A percentile compares a stretch with the other conserved stretches of the same genome.
phyloP scores from a whole-genome alignment of 176 grass and related monocot genomes.

The Oropetium thomaeum region DNA sequence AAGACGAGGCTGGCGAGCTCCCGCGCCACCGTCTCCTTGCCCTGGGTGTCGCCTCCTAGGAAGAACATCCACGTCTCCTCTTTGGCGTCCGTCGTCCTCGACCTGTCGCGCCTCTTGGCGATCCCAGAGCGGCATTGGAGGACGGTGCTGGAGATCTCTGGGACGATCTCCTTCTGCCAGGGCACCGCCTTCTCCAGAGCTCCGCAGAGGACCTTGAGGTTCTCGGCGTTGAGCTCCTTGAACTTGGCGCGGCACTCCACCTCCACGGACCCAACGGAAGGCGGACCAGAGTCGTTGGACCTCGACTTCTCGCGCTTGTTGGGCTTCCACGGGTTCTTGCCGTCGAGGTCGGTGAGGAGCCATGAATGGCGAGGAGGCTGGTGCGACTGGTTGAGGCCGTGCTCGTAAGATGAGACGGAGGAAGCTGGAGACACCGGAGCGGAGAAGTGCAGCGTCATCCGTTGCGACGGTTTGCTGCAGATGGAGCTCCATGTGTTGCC shows the following conservation, averaged over 20 bases:
- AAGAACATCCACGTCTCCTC: slow-evolving; percentile 95
- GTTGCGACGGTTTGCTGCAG: slow-evolving; percentile 36
- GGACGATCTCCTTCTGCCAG: slow-evolving; percentile 77
- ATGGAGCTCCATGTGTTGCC: slow-evolving; percentile 64
- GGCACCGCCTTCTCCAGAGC: slow-evolving; percentile 81
- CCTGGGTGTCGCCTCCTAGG: slow-evolving; percentile 54
- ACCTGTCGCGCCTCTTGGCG: slow-evolving; percentile 50
- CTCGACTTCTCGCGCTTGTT: slow-evolving; percentile 43
- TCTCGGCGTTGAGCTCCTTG: slow-evolving; percentile 92
- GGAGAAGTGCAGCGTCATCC: slow-evolving; percentile 54
- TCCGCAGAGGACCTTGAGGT: slow-evolving; percentile 75
- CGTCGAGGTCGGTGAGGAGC: slow-evolving; percentile 33
- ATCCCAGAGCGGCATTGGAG: slow-evolving; percentile 85
- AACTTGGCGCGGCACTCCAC: slow-evolving; percentile 66
- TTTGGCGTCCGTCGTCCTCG: slow-evolving; percentile 44
- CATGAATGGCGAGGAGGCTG: slow-evolving; percentile 40
- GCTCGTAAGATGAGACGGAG: slow-evolving; percentile 55
- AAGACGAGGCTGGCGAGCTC: slow-evolving; percentile 82
- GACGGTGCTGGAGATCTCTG: slow-evolving; percentile 67
- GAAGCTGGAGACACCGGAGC: slow-evolving; percentile 47
- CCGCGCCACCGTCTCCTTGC: slow-evolving; percentile 71
- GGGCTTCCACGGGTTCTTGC: slow-evolving; percentile 51
- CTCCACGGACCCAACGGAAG: slow-evolving; percentile 59
- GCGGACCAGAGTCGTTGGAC: slow-evolving; percentile 41
- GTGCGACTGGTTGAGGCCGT: not conserved